phyloP scores from a whole-genome alignment of 208 protist genomes.

The Leishmania gerbilli region DNA sequence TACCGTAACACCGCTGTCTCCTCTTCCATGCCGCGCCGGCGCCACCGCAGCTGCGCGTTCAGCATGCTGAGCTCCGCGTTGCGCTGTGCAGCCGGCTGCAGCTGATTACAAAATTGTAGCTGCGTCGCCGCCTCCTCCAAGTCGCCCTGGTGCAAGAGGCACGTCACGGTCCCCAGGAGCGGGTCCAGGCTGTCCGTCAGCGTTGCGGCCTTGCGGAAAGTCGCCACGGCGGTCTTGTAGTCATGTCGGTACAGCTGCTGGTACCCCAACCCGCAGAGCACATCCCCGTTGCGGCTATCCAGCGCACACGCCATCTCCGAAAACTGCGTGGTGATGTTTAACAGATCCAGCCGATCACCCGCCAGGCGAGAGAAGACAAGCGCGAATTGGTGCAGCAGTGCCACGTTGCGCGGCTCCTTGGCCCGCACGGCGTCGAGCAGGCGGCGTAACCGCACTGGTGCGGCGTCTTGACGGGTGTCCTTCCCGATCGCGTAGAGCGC shows the following conservation, averaged over 20 bases:
- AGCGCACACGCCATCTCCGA: conserved; percentile 65
- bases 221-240: conserved; percentile 62
- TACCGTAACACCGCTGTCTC: conserved; percentile 54
- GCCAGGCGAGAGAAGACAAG: conserved; percentile 76
- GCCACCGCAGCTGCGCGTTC: conserved; percentile 81
- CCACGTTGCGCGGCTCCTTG: conserved; percentile 83
- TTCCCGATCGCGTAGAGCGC: conserved; percentile 81
- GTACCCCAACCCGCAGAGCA: conserved; percentile 80
- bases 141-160: conserved; percentile 57
- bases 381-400: conserved; percentile 67
- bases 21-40: conserved; percentile 66
- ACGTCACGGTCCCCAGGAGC: conserved; percentile 73
- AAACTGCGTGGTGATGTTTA: conserved; percentile 71
- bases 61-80: conserved; percentile 83
- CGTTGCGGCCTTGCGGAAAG: conserved; percentile 75
- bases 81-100: conserved; percentile 74
- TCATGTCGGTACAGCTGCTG: conserved; percentile 80
- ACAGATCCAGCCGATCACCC: conserved; percentile 39
- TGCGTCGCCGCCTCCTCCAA: conserved; percentile 87
- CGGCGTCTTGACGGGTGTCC: conserved; percentile 68
- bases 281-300: conserved; percentile 69
- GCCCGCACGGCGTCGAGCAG: conserved; percentile 62
- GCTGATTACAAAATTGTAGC: conserved; percentile 87
- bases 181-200: conserved; percentile 80
- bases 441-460: conserved; percentile 54